Conservation (phyloP, 345 rosid genomes). For the Luvunga scandens region DNA sequence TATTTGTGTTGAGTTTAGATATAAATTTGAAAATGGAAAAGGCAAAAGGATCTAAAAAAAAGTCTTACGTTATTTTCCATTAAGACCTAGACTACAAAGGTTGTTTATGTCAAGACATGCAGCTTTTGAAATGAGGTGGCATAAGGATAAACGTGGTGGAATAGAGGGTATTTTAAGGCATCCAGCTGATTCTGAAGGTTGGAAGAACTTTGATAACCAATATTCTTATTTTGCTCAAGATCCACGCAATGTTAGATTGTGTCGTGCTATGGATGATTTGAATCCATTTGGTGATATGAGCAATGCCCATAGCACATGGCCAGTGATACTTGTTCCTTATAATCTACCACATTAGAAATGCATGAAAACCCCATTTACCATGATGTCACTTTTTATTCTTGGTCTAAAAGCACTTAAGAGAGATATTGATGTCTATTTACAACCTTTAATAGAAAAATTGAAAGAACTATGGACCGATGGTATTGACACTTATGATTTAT, state of each 20-base stretch:
- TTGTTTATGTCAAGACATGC: neutral
- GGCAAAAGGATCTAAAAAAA: neutral
- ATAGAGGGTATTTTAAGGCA: neutral
- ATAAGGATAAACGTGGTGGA: neutral
- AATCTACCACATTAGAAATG: slow-evolving; percentile 14
- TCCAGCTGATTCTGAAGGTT: neutral
- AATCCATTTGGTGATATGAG: neutral
- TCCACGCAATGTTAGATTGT: neutral
- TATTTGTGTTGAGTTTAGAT: neutral
- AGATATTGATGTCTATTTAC: too few relatives aligned
- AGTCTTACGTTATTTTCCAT: slow-evolving; percentile 6
- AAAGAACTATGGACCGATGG: too few relatives aligned
- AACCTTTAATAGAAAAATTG: too few relatives aligned
- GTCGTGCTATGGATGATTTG: neutral
- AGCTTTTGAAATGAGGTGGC: neutral
- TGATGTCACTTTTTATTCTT: too few relatives aligned
- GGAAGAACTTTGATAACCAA: too few relatives aligned
- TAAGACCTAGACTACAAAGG: neutral
- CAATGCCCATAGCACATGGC: slow-evolving; percentile 1
- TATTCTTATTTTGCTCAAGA: neutral
- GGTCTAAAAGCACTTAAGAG: too few relatives aligned
- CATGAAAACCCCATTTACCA: neutral
- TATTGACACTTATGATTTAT: too few relatives aligned
- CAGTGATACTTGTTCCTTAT: neutral
- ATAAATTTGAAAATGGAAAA: neutral